A percentile compares a stretch with the other conserved stretches of the same genome.
These are phyloP conservation scores for Aspergillus sp. DNA, from an alignment of 2,329 filamentous ascomycete species.

Conservation along the genomic window DNA sequence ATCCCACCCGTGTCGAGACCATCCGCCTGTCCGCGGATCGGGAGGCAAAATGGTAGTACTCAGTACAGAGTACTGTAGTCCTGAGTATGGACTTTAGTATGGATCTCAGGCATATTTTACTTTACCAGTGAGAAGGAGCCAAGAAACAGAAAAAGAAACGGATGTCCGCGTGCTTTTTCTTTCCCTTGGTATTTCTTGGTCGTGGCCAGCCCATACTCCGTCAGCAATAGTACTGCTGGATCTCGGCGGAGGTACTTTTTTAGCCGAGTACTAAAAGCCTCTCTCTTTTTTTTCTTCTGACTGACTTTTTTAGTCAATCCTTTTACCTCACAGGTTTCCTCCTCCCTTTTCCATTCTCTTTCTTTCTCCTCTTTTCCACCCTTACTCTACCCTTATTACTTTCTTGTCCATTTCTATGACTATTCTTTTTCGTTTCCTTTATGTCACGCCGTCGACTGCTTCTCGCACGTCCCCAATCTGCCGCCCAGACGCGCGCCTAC, in stretches of 20 bases:
- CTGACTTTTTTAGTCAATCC: slow-evolving; percentile 28
- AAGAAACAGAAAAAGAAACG: no score
- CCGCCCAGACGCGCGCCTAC: slow-evolving; percentile 34
- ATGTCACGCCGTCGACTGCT: slow-evolving; percentile 15
- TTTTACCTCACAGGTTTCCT: slow-evolving; percentile 28
- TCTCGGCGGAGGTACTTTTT: slow-evolving; percentile 1
- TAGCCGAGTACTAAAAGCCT: no score
- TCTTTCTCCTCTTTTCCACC: slow-evolving; percentile 11
- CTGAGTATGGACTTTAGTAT: no score
- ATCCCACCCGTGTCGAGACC: no score
- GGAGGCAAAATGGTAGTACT: no score
- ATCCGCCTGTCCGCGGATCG: no score
- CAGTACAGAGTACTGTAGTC: no score
- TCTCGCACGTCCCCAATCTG: slow-evolving; percentile 32
- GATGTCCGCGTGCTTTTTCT: no score
- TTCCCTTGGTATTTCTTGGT: neutral
- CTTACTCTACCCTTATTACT: slow-evolving; percentile 8
- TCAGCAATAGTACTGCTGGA: neutral
- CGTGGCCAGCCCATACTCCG: neutral
- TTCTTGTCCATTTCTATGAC: slow-evolving; percentile 17
- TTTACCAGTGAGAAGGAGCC: no score
- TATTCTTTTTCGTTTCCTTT: slow-evolving; percentile 29
- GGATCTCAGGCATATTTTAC: no score
- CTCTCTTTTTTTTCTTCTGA: neutral
- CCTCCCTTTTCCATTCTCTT: slow-evolving; percentile 12